phyloP scores from a whole-genome alignment of 176 grass and related monocot species.

The Leersia perrieri region DNA sequence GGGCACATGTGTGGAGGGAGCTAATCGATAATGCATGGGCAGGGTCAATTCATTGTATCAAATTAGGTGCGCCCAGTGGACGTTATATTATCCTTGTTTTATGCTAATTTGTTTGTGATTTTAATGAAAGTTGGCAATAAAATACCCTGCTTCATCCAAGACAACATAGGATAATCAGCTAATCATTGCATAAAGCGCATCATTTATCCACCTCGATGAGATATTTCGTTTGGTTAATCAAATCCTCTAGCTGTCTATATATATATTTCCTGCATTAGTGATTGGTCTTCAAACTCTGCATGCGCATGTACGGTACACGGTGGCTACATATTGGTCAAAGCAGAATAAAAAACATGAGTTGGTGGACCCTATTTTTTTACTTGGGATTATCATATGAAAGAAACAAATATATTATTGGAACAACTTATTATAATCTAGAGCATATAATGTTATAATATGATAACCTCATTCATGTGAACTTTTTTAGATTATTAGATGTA shows the following conservation, averaged over 20 bases:
- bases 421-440: too few relatives aligned
- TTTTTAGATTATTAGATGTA: too few relatives aligned
- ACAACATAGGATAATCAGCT: not conserved
- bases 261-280: not conserved
- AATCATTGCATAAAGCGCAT: not conserved
- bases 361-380: too few relatives aligned
- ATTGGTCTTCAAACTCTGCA: not conserved
- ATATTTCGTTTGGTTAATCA: not conserved
- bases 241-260: not conserved
- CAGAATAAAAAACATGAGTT: too few relatives aligned
- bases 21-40: slow-evolving; percentile 6
- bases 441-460: too few relatives aligned
- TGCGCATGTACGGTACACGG: not conserved
- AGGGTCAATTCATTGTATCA: slow-evolving; percentile 28
- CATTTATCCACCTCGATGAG: not conserved
- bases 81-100: not conserved
- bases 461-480: too few relatives aligned
- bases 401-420: too few relatives aligned
- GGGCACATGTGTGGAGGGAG: slow-evolving; percentile 39
- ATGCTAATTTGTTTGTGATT: not conserved
- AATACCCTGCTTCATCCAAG: not conserved
- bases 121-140: not conserved
- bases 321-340: too few relatives aligned
- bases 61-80: not conserved
- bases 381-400: too few relatives aligned